Base-by-base conservation (phyloP, 306 rosid genomes). In the Lathyrus tuberosus region DNA sequence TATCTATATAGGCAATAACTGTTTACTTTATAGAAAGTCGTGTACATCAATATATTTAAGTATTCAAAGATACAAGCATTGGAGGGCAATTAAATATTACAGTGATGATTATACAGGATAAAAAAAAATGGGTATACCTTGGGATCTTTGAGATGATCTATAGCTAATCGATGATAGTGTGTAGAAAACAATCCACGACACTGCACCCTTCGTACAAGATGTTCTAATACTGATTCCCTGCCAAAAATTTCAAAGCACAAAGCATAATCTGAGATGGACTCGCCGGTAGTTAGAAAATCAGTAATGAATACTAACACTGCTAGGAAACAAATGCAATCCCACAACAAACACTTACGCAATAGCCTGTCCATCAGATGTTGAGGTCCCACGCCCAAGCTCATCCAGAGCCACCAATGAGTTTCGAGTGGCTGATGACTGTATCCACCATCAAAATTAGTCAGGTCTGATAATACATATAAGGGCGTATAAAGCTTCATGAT, bases 341-440 rank as follows among this genome's bases (percentile, higher is more conserved):
- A 73, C 17, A 67, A 59, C 26, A 59, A 51, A 75, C 58, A 74
- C 97, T 71, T 76, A 87, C 97, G 97, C 99, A 84, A 94, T 91
- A 80, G 99, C 99, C 79, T 94, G 97, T 61, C 97, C 99, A 79
- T 94, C 99, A 37, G 99, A 89, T 77, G 99, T 94, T 73, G 97
- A 86, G 30, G 99, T 94, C 65, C 99, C 99, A 51, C 99, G 97
- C 58, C 99, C 99, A 82, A 94, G 99, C 76, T 94, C 99, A 84
- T 91, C 99, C 74, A 91, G 72, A 26, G 91, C 83, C 74, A 79
- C 96, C 84, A 94, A 82, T 38, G 99, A 94, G 78, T 88, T 87
- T 43, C 68, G 47, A 52, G 97, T 89, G 62, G 97, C 97, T 3
- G 96, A 94, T 6, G 88, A 83, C 99, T 94, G 77, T 63, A 79